phyloP scores from a whole-genome alignment of 177 flowering plant species.

The Vitis hybrid region DNA sequence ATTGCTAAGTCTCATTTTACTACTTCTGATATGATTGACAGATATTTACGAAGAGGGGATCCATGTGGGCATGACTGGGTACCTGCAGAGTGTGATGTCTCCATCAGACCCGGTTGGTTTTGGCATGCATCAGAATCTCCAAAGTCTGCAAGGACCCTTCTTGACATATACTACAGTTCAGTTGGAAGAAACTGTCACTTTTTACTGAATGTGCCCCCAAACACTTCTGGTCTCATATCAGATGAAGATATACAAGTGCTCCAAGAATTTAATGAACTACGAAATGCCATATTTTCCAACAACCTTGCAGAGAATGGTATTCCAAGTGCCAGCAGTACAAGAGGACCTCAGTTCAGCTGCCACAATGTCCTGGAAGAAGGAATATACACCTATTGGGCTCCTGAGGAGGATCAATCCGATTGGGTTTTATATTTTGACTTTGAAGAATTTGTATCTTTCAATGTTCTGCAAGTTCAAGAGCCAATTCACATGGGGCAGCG shows the following conservation, averaged over 20 bases:
- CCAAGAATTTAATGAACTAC: conserved; percentile 57
- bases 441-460: conserved; percentile 43
- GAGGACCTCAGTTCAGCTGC: conserved; percentile 57
- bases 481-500: conserved; percentile 97
- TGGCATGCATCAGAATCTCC: conserved; percentile 91
- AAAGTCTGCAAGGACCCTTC: conserved; percentile 73
- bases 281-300: conserved; percentile 60
- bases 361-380: conserved; percentile 56
- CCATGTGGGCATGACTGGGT: conserved; percentile 89
- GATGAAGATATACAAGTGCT: conserved; percentile 77
- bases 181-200: conserved; percentile 85
- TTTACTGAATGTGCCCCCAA: conserved; percentile 90
- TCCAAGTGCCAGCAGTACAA: conserved; percentile 59
- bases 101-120: conserved; percentile 97
- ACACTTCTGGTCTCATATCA: conserved; percentile 90
- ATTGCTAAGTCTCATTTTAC: neutral
- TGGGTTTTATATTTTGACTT: conserved; percentile 61
- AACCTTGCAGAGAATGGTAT: conserved; percentile 62
- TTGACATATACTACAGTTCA: conserved; percentile 84
- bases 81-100: conserved; percentile 96
- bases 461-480: conserved; percentile 77
- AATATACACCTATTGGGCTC: conserved; percentile 80
- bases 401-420: conserved; percentile 45
- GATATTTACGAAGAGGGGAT: conserved; percentile 74
- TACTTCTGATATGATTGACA: conserved; percentile 14